Evolutionary conservation across 495 filamentous ascomycete species (phyloP).

Genomic region (Aspergillus bertholletiae): DNA sequence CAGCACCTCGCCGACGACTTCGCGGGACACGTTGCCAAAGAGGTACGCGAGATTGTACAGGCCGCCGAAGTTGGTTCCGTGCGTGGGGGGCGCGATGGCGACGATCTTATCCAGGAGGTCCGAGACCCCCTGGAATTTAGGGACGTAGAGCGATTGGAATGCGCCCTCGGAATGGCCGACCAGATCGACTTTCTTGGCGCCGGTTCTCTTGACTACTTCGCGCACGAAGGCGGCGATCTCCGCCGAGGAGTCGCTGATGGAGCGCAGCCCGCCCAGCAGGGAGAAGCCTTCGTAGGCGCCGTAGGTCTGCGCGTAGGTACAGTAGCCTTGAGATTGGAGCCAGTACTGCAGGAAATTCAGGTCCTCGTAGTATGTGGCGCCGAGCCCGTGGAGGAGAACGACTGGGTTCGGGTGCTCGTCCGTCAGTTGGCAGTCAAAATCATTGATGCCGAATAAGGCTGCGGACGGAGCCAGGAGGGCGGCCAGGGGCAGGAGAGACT

Average conservation of each 20-base stretch:
- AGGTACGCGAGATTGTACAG: conserved; percentile 45
- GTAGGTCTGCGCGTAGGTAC: conserved; percentile 51
- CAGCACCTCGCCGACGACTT: conserved; percentile 28
- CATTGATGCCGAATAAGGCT: conserved; percentile 34
- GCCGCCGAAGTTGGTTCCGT: conserved; percentile 44
- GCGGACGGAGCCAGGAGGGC: too few relatives aligned
- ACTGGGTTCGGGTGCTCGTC: conserved; percentile 41
- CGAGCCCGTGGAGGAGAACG: conserved; percentile 50
- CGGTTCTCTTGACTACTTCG: conserved; percentile 37
- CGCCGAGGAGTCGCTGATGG: conserved; percentile 42
- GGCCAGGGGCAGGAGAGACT: background rate
- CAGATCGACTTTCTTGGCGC: conserved; percentile 43
- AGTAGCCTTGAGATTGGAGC: conserved; percentile 48
- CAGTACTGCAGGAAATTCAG: conserved; percentile 50
- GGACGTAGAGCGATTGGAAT: conserved; percentile 50
- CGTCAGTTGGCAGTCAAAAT: conserved; percentile 36
- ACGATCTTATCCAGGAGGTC: conserved; percentile 43
- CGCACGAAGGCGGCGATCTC: conserved; percentile 49
- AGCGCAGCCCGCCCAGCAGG: conserved; percentile 42
- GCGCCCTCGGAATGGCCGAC: conserved; percentile 56
- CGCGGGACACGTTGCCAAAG: conserved; percentile 34
- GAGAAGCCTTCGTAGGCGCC: conserved; percentile 45
- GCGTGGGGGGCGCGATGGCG: conserved; percentile 48
- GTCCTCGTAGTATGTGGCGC: conserved; percentile 49
- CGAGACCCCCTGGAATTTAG: conserved; percentile 44